Evolutionary conservation across 2,329 filamentous ascomycete genomes (phyloP).

Genomic region (Colletotrichum trifolii): DNA sequence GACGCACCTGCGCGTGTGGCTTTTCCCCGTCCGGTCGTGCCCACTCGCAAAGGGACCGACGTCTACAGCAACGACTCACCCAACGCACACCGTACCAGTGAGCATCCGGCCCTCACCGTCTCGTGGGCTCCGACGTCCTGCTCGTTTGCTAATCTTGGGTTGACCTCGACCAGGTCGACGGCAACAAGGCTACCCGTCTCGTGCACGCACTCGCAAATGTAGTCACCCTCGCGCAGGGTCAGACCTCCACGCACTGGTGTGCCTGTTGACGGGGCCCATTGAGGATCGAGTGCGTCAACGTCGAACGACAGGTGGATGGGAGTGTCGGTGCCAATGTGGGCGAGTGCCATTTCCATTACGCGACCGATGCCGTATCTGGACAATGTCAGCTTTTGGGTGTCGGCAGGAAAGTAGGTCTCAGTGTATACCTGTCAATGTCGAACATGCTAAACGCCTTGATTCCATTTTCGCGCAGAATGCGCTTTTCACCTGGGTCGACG

Average conservation of each 20-base stretch:
- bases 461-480: conserved; percentile 85
- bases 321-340: conserved; percentile 92
- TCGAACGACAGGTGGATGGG: conserved; percentile 98
- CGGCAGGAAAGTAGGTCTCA: not conserved
- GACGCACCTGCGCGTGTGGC: no score
- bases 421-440: conserved; percentile 78
- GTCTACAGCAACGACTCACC: conserved; percentile 86
- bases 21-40: not conserved
- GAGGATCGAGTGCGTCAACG: conserved; percentile 93
- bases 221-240: conserved; percentile 95
- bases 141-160: conserved; percentile 74
- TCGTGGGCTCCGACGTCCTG: conserved; percentile 76
- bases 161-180: conserved; percentile 86
- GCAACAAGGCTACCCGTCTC: conserved; percentile 82
- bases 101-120: conserved; percentile 91
- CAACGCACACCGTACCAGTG: conserved; percentile 88
- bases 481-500: conserved; percentile 94
- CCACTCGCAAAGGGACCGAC: not conserved
- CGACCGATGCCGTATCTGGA: conserved; percentile 84
- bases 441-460: conserved; percentile 99
- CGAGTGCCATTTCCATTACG: conserved; percentile 98
- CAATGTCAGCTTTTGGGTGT: not conserved
- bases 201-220: conserved; percentile 90
- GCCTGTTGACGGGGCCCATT: conserved; percentile 95
- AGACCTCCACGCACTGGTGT: conserved; percentile 94